Evolutionary conservation across 2,329 filamentous ascomycete species (phyloP).

Genomic region (Fusarium sp.): DNA sequence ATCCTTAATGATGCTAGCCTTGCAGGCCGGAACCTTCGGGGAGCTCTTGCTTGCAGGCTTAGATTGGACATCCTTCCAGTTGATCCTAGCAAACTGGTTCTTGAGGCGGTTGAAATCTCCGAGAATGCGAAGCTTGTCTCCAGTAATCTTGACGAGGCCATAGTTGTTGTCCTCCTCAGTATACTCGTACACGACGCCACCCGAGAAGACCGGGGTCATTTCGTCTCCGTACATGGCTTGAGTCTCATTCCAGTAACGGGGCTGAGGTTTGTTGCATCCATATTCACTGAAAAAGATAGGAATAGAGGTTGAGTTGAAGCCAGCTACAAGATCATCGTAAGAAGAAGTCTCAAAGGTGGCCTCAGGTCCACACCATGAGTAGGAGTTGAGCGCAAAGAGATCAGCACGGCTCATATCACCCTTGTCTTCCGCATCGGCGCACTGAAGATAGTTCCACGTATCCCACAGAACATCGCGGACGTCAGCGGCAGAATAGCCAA

Average conservation of each 20-base stretch:
- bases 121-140: slow-evolving; percentile 66
- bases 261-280: slow-evolving; percentile 78
- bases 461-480: slow-evolving; percentile 78
- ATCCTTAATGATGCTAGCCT: slow-evolving; percentile 70
- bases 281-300: slow-evolving; percentile 86
- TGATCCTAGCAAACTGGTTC: slow-evolving; percentile 76
- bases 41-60: slow-evolving; percentile 65
- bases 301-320: slow-evolving; percentile 72
- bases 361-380: slow-evolving; percentile 73
- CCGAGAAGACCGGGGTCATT: slow-evolving; percentile 75
- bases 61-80: slow-evolving; percentile 73
- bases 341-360: slow-evolving; percentile 70
- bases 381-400: slow-evolving; percentile 78
- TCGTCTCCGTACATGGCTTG: slow-evolving; percentile 74
- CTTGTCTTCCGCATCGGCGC: slow-evolving; percentile 63
- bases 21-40: slow-evolving; percentile 69
- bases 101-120: slow-evolving; percentile 78
- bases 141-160: slow-evolving; percentile 70
- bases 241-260: slow-evolving; percentile 81
- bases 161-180: slow-evolving; percentile 74
- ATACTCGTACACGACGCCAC: slow-evolving; percentile 85
- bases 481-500: slow-evolving; percentile 84
- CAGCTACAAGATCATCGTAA: slow-evolving; percentile 69
- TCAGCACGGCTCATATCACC: slow-evolving; percentile 72
- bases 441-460: slow-evolving; percentile 80